phyloP scores from a whole-genome alignment of 2,329 filamentous ascomycete genomes.

The Aspergillus nomiae region DNA sequence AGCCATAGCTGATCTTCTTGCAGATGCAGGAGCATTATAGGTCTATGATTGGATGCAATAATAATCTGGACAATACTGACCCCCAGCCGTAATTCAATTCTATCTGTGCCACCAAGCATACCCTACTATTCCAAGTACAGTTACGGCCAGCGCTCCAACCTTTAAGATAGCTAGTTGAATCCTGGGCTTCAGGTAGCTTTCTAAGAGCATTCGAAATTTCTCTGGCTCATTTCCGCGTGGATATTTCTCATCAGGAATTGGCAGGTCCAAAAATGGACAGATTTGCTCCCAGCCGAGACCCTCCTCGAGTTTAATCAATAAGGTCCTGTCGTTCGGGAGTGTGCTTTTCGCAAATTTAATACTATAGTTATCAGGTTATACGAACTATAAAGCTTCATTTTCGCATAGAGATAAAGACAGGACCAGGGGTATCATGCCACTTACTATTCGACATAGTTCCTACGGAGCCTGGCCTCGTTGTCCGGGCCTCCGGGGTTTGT shows the following conservation, averaged over 20 bases:
- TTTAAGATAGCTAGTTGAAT: not conserved
- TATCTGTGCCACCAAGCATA: not conserved
- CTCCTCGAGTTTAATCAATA: slow-evolving; percentile 23
- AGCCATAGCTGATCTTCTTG: not conserved
- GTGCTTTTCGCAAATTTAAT: slow-evolving; percentile 21
- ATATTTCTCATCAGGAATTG: slow-evolving; percentile 22
- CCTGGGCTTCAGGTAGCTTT: not conserved
- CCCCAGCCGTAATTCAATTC: not conserved
- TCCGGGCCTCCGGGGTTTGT: slow-evolving; percentile 17
- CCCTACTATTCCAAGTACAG: not conserved
- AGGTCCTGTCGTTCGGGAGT: slow-evolving; percentile 22
- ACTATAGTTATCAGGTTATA: slow-evolving; percentile 1
- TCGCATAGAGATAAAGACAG: not conserved
- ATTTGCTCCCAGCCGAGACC: slow-evolving; percentile 27
- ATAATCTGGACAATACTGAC: not conserved
- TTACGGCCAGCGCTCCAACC: not conserved
- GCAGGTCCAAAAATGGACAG: slow-evolving; percentile 24
- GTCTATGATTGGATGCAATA: not conserved
- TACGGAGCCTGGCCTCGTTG: slow-evolving; percentile 17
- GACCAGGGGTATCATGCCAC: not conserved
- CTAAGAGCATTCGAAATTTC: not conserved
- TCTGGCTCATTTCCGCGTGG: slow-evolving; percentile 24
- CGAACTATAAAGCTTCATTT: too few relatives aligned
- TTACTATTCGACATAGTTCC: slow-evolving; percentile 26
- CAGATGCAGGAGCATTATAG: not conserved